These are phyloP conservation scores for Cadophora sp. DNA, from an alignment of 2,329 filamentous ascomycete species.

Conservation along the genomic window DNA sequence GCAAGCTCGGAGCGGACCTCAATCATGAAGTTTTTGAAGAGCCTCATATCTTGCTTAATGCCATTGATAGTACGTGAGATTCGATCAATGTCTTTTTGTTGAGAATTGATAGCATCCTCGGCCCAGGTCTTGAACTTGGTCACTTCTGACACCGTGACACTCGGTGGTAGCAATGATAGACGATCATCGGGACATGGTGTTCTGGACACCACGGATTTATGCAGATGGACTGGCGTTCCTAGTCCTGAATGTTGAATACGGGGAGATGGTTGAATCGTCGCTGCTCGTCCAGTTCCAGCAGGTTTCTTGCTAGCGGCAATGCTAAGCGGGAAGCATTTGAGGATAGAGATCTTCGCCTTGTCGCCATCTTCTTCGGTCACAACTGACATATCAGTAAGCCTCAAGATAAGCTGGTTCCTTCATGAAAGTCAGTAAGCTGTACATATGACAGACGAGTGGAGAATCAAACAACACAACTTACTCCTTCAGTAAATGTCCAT, in stretches of 20 bases:
- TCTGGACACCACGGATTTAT: neutral
- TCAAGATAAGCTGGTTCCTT: slow-evolving; percentile 43
- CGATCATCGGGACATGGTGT: neutral
- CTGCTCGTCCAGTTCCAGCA: slow-evolving; percentile 17
- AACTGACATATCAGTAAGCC: slow-evolving; percentile 38
- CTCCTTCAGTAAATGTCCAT: slow-evolving; percentile 42
- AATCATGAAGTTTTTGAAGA: slow-evolving; percentile 43
- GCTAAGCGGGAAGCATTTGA: slow-evolving; percentile 35
- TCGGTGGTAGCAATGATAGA: neutral
- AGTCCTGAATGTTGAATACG: slow-evolving; percentile 8
- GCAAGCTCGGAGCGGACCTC: slow-evolving; percentile 39
- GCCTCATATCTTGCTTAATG: slow-evolving; percentile 41
- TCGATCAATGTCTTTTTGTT: slow-evolving; percentile 44
- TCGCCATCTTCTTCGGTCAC: slow-evolving; percentile 36
- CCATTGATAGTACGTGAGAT: slow-evolving; percentile 37
- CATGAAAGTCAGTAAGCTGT: neutral
- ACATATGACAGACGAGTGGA: neutral
- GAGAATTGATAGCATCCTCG: slow-evolving; percentile 36
- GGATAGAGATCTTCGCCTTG: slow-evolving; percentile 33
- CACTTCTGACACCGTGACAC: slow-evolving; percentile 12
- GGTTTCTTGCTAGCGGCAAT: slow-evolving; percentile 21
- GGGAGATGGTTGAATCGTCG: slow-evolving; percentile 25
- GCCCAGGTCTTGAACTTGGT: slow-evolving; percentile 40
- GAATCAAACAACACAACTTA: slow-evolving; percentile 21
- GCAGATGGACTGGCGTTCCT: too few species aligned